Evolutionary conservation across 1,139 yeast genomes (phyloP).

Genomic region (Arxiozyma bovina): DNA sequence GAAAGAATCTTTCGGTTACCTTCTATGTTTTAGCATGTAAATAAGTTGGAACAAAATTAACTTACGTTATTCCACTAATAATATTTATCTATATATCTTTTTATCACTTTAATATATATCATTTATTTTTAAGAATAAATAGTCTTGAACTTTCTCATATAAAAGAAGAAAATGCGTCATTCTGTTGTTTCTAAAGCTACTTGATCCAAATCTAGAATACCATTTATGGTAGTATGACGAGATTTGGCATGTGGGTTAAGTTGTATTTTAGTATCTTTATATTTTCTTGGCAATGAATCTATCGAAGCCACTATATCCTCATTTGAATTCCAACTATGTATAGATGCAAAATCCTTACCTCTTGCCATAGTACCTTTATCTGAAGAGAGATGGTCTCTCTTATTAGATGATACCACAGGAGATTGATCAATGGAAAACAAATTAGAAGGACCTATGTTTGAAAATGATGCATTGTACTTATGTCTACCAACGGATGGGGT

Average conservation of each 20-base stretch:
- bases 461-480: constrained; percentile 42
- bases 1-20: not conserved
- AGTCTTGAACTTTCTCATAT: not conserved
- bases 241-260: not conserved
- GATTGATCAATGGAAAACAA: constrained; percentile 4
- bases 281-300: constrained; percentile 1
- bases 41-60: not conserved
- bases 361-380: not conserved
- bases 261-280: not conserved
- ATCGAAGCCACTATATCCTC: constrained; percentile 1
- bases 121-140: not conserved
- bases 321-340: not conserved
- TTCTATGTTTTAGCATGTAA: too few relatives aligned
- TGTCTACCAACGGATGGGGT: constrained; percentile 37
- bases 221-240: constrained; percentile 1
- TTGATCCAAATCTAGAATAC: constrained; percentile 3
- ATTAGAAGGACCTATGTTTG: constrained; percentile 2
- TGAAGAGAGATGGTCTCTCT: not conserved
- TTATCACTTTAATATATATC: too few relatives aligned
- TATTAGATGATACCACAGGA: constrained; percentile 1
- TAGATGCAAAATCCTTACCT: not conserved
- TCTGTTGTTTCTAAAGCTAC: constrained; percentile 4
- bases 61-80: not conserved
- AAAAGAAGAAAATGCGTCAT: not conserved
- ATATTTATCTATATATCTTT: too few relatives aligned